Base-by-base conservation (phyloP, 164 flowering plant species). In the Vitis cinerea region DNA sequence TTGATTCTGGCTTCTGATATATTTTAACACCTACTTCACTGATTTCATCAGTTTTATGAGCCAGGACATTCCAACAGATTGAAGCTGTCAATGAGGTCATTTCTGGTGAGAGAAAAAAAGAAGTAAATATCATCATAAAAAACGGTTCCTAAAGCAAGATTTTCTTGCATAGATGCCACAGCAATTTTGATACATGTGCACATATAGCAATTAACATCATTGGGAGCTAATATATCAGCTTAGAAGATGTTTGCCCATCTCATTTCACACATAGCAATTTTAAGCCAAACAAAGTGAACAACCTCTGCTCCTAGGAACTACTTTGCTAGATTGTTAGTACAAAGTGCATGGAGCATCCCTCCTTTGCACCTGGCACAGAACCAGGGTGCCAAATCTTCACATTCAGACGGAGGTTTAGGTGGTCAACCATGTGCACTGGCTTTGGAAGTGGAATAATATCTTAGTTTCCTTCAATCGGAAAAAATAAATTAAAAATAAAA, bases 1-100 rank as follows among this genome's bases (percentile, higher is more conserved):
- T 93, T 29, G 91, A 80, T 31, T 92, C 90, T 59, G 99, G 98
- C 78, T 91, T 95, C 79, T 91, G 99, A 80, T 91, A 95, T 71
- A 95, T 86, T 76, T 85, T 91, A 55, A 91, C 86, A 56, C 93
- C 91, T 64, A 88, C 75, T 70, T 91, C 98, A 78, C 91, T 88
- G 56, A 78, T 68, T 70, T 93, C 98, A 74, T 93, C 93, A 68
- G 87, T 81, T 84, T 90, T 95, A 77, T 93, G 90, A 55, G 98
- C 96, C 69, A 93, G 82, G 72, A 91, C 84, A 74, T 90, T 93
- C 98, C 98, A 95, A 79, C 98, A 93, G 67, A 93, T 87, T 10
- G 97, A 93, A 58, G 97, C 87, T n/a, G 87, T 90, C 78, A 91
- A 69, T n/a, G 73, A 71, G 57, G 88, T 77, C 91, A 93, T 84